Base-by-base conservation (phyloP, 306 rosid species). In the Rosa multiflora region DNA sequence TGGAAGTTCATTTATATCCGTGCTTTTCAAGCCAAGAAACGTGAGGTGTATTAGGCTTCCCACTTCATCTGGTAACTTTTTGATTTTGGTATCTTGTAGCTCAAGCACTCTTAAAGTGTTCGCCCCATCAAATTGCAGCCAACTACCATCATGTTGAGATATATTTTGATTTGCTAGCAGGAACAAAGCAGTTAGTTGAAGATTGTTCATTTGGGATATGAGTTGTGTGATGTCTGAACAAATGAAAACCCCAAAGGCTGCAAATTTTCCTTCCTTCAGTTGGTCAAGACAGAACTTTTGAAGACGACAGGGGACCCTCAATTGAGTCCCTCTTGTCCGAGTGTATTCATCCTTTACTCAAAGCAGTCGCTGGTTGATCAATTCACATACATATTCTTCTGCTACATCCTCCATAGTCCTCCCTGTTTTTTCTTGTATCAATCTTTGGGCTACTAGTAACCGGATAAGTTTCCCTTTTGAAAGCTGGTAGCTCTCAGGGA, bases 401-500 rank as follows among this genome's bases (percentile, higher is more conserved):
- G 84, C 84, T 32, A 51, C 29, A 61, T 70, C 81, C 73, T 76
- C 84, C 77, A 61, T 62, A 11, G 70, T 37, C 29, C 17, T 72
- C 68, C 74, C 81, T 76, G 62, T 69, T 43, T 61, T 71, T 18
- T 76, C 78, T 42, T 81, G 43, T 52, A 81, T 62, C 74, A 81
- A 58, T 59, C 75, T 74, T 62, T 76, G 73, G 29, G 84, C 84
- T 76, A 70, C 81, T 46, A 81, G 75, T 62, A 81, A 51, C 68
- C 73, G 74, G 14, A 62, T 76, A 76, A 76, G 74, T 42, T 76
- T 76, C 77, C 81, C 81, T 63, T 81, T 71, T 1, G 70, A 44
- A 70, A 81, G 55, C 62, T 44, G 48, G 53, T 29, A 52, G 62
- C 17, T 70, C 78, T 51, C 73, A 20, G 81, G 84, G 78, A 76